These are phyloP conservation scores for Myxozyma geophila DNA, from an alignment of 805 yeast genomes.

Conservation along the genomic window DNA sequence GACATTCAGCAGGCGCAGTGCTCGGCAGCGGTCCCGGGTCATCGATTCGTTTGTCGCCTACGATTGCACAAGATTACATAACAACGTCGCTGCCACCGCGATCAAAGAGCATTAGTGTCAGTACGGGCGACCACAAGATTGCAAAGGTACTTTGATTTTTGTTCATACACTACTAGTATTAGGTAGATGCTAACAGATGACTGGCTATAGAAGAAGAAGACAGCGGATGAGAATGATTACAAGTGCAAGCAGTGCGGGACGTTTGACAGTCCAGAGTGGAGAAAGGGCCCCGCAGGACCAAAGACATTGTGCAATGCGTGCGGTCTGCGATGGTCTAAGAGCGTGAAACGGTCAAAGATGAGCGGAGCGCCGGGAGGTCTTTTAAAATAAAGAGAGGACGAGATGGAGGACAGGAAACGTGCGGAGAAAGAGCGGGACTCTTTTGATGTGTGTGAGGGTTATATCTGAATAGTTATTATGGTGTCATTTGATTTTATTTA, in stretches of 20 bases:
- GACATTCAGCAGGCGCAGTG: conserved; percentile 21
- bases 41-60: neutral
- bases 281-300: conserved; percentile 84
- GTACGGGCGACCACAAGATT: neutral
- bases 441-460: neutral
- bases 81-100: neutral
- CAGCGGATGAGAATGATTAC: conserved; percentile 33
- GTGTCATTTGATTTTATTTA: too few species aligned
- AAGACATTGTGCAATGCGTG: conserved; percentile 90
- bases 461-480: too few species aligned
- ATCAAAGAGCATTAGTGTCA: conserved; percentile 9
- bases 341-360: conserved; percentile 38
- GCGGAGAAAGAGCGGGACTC: neutral
- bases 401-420: neutral
- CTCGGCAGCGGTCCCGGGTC: neutral
- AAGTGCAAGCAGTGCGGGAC: conserved; percentile 74
- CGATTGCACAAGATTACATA: neutral
- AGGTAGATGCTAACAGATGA: neutral
- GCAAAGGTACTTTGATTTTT: conserved; percentile 4
- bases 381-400: neutral
- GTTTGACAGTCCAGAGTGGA: conserved; percentile 86
- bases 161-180: neutral
- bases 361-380: neutral
- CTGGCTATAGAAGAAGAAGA: conserved; percentile 20
- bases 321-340: conserved; percentile 63